These are phyloP conservation scores for Emergomyces africanus DNA, from an alignment of 2,329 filamentous ascomycete genomes.

Conservation along the genomic window DNA sequence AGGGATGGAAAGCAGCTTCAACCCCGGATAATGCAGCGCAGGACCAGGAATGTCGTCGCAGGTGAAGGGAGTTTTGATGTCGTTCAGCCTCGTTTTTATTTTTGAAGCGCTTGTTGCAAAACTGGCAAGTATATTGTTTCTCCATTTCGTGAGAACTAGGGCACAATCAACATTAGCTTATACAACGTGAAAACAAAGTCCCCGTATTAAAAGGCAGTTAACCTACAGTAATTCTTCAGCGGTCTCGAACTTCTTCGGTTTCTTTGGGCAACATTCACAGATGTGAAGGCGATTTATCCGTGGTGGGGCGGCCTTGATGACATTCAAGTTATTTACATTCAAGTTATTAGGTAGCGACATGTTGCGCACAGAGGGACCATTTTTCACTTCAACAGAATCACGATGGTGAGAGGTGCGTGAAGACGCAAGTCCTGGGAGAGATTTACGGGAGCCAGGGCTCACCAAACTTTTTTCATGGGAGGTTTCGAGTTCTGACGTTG, in stretches of 20 bases:
- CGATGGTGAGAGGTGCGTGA: conserved; percentile 25
- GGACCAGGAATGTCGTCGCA: conserved; percentile 91
- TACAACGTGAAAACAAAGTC: no score
- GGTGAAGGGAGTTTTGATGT: conserved; percentile 88
- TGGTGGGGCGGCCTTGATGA: conserved; percentile 22
- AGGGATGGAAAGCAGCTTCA: conserved; percentile 77
- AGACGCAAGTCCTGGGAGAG: conserved; percentile 24
- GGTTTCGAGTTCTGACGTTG: conserved; percentile 42
- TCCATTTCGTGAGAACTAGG: conserved; percentile 75
- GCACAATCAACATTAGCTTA: background rate
- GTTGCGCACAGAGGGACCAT: conserved; percentile 32
- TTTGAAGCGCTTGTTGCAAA: conserved; percentile 92
- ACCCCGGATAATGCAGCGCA: conserved; percentile 70
- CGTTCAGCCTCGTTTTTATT: conserved; percentile 98
- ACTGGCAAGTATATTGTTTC: conserved; percentile 90
- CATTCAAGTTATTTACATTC: conserved; percentile 19
- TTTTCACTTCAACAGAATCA: conserved; percentile 27
- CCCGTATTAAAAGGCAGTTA: background rate
- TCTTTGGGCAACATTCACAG: conserved; percentile 94
- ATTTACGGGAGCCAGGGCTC: conserved; percentile 35
- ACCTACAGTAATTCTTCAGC: conserved; percentile 71
- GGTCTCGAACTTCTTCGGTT: conserved; percentile 88
- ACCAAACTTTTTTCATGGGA: conserved; percentile 40
- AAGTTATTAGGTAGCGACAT: conserved; percentile 31
- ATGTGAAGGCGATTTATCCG: conserved; percentile 51